phyloP scores from a whole-genome alignment of 768 basidiomycete species.

The Suillus brevipes region DNA sequence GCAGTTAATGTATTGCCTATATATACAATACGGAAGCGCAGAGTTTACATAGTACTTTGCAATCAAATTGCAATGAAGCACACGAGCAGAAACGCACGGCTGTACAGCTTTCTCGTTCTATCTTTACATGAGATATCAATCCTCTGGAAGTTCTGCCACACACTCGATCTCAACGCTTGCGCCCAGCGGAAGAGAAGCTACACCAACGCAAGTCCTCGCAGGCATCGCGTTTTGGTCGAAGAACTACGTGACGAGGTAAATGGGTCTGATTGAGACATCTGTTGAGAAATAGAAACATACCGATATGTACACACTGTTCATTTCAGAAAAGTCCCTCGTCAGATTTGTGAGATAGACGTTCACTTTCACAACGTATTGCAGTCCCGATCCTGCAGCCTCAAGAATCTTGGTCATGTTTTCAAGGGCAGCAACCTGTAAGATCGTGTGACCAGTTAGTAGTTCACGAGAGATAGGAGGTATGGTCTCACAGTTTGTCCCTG shows the following conservation, averaged over 20 bases:
- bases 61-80: background rate
- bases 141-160: conserved; percentile 40
- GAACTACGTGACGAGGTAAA: conserved; percentile 36
- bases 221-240: conserved; percentile 47
- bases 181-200: conserved; percentile 50
- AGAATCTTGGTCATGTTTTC: conserved; percentile 41
- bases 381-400: conserved; percentile 37
- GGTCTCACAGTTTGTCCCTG: conserved; percentile 37
- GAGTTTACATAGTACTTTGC: conserved; percentile 1
- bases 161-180: conserved; percentile 65
- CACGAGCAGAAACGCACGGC: background rate
- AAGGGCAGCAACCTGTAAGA: conserved; percentile 35
- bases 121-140: background rate
- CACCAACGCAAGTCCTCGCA: conserved; percentile 60
- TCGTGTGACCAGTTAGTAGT: background rate
- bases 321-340: conserved; percentile 35
- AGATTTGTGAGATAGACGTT: conserved; percentile 42
- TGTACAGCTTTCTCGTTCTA: background rate
- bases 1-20: conserved; percentile 4
- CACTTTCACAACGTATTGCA: conserved; percentile 41
- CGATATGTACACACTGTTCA: conserved; percentile 41
- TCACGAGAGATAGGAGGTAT: background rate
- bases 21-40: background rate
- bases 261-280: background rate
- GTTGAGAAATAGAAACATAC: conserved; percentile 19